Base-by-base conservation (phyloP, 108 stramenopile species). In the Seminavis robusta region DNA sequence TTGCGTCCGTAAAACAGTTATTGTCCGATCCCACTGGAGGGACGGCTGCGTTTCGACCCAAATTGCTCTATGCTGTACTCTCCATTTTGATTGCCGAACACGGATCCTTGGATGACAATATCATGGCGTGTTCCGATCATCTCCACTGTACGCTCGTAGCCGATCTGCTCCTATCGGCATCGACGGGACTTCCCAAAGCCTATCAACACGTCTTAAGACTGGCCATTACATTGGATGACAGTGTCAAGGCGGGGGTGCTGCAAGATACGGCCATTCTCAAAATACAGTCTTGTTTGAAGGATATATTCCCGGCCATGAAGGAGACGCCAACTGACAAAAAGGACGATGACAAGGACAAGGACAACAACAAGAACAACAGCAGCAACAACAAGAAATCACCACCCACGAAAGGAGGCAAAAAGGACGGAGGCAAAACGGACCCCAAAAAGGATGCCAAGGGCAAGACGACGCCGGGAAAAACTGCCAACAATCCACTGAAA, bases 61-160 rank as follows among this genome's bases (percentile, higher is more conserved):
- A 89, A 34, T 68, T 93, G 1, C 50, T 89, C 20, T 71, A 77
- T 20, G 79, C 85, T 0, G 51, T 87, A 28, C 55, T 93, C 48
- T 73, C 84, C 30, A 85, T 93, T 61, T 65, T 93, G 7, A 90
- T 93, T 52, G 73, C 83, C 17, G 63, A 79, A 24, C 81, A 88
- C 56, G 92, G 85, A 29, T 56, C 54, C 17, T 39, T 55, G 26
- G 57, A 48, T 41, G 37, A 56, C 6, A 33, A 59, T 11, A 46
- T 84, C 20, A 32, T 83, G 10, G 76, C 71, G 9, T 83, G 87
- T 45, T 57, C 78, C 10, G 43, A 69, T 10, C 67, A 86, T 56
- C 65, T 93, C 24, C 70, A 78, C 48, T 93, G 92, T 49, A 77
- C 92, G 0, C 58, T 93, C 20, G 83, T 86, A 7, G 57, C 85